Conservation (phyloP, 805 yeast genomes). For the Wickerhamomyces sydowiorum region DNA sequence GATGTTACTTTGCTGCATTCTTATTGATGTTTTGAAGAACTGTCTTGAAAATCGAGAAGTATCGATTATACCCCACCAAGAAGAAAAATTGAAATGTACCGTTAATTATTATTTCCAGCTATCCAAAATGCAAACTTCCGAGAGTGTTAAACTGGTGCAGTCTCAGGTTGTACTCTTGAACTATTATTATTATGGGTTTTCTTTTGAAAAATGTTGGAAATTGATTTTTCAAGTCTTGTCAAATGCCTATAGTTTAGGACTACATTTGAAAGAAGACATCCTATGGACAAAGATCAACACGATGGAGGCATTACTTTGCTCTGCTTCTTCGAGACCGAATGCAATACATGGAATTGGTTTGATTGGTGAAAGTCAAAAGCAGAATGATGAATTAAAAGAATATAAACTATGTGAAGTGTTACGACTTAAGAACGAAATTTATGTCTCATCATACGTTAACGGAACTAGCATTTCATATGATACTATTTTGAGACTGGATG, state of each 20-base stretch:
- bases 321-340: constrained; percentile 15
- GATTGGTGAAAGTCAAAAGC: constrained; percentile 1
- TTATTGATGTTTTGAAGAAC: constrained; percentile 16
- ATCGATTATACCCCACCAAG: constrained; percentile 1
- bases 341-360: constrained; percentile 6
- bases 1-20: constrained; percentile 12
- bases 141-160: constrained; percentile 10
- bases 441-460: constrained; percentile 8
- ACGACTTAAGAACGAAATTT: constrained; percentile 12
- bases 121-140: constrained; percentile 12
- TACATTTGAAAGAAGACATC: constrained; percentile 14
- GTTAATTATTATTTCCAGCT: constrained; percentile 13
- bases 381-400: constrained; percentile 11
- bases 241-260: constrained; percentile 14
- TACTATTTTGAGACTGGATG: constrained; percentile 8
- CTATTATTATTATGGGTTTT: constrained; percentile 13
- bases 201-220: constrained; percentile 18
- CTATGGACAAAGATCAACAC: constrained; percentile 17
- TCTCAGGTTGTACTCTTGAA: constrained; percentile 15
- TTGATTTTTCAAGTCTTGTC: constrained; percentile 16
- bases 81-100: not conserved
- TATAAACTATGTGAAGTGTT: constrained; percentile 11
- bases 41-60: not conserved
- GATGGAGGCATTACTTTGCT: constrained; percentile 15
- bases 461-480: constrained; percentile 2